These are phyloP conservation scores for Omphalotus guepiniiformis DNA, from an alignment of 768 basidiomycete species.

Conservation along the genomic window DNA sequence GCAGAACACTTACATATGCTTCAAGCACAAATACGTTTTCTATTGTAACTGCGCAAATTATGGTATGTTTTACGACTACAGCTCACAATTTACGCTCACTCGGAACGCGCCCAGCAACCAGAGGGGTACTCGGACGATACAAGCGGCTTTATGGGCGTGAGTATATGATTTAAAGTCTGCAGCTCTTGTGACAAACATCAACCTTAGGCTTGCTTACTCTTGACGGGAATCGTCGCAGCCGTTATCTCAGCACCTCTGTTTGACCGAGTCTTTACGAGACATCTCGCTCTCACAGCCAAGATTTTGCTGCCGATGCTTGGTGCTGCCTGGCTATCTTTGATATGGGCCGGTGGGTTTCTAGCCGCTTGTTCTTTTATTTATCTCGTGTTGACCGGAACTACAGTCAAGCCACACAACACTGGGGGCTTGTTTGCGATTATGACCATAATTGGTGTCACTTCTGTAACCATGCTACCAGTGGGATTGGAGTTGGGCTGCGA, in stretches of 20 bases:
- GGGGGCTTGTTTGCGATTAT: constrained; percentile 63
- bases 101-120: constrained; percentile 45
- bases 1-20: background rate
- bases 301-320: constrained; percentile 58
- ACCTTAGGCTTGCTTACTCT: constrained; percentile 44
- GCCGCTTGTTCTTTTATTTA: background rate
- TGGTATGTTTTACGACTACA: constrained; percentile 41
- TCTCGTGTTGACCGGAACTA: constrained; percentile 6
- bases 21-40: constrained; percentile 58
- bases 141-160: constrained; percentile 68
- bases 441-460: constrained; percentile 61
- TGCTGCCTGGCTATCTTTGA: constrained; percentile 63
- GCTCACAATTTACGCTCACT: background rate
- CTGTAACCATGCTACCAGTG: constrained; percentile 70
- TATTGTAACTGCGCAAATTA: constrained; percentile 61
- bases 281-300: constrained; percentile 57
- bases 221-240: constrained; percentile 69
- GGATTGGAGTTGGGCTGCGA: constrained; percentile 77
- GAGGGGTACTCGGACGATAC: constrained; percentile 62
- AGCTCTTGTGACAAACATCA: background rate
- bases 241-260: constrained; percentile 68
- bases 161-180: background rate
- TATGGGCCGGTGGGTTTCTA: constrained; percentile 74
- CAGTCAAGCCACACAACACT: constrained; percentile 60
- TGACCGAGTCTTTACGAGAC: constrained; percentile 78